Evolutionary conservation across 2,329 filamentous ascomycete genomes (phyloP), one percentile per base, ranked within the genome.

Genomic region (Pestalotiopsis sp.): DNA sequence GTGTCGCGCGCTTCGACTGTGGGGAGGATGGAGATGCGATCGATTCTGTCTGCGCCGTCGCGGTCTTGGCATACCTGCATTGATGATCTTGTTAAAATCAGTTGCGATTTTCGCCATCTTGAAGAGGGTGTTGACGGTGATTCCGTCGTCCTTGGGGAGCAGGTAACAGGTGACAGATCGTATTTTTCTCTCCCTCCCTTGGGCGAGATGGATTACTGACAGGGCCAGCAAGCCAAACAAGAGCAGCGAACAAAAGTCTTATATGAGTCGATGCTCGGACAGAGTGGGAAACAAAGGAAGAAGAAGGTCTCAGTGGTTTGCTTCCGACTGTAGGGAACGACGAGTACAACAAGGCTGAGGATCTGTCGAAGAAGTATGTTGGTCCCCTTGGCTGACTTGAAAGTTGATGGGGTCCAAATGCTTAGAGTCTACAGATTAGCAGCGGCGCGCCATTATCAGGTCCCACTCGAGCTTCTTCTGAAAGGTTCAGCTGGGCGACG

Each of bases 31-130:
- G 67, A 69, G 59, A 59, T 25, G 41, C 14, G 38, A 41, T 52
- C 45, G 17, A n/a, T 6, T 9, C 17, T 52, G 6, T 17, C 27
- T 14, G 12, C 20, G 39, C 6, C 12, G n/a, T 20, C 59, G 31
- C 45, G 62, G 59, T 39, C 7, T 13, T 23, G 52, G 66, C 71
- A 31, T 80, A 88, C 86, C 85, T 45, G 84, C 82, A 59, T 86
- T 77, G 75, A 88, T 87, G 71, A 88, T 85, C 77, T 85, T 86
- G 75, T 88, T 83, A 70, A 88, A 87, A 61, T 88, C 84, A 36
- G 79, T 77, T 52, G 84, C 84, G 61, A 80, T 76, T 36, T 84
- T 80, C 70, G 79, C 76, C 82, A 85, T 85, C 69, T 38, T 49
- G 52, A 20, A 59, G 57, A 59, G 57, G 20, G 6, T 14, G 57